Conservation (phyloP, 2,329 filamentous ascomycete genomes). For the Pochonia chlamydosporia region DNA sequence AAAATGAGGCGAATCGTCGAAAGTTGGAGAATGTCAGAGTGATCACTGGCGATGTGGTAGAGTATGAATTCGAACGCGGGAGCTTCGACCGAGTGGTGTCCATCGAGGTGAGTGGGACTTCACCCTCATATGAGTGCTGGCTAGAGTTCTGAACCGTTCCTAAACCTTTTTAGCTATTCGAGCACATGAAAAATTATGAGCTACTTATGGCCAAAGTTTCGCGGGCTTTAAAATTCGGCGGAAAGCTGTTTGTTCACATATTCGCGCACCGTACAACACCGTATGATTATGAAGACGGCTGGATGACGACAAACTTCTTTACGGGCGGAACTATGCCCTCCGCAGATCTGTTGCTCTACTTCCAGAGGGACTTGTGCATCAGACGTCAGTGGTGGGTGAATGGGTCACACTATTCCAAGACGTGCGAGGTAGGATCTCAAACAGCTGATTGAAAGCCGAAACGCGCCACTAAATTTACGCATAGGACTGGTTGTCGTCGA, state of each 20-base stretch:
- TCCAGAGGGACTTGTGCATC: constrained; percentile 56
- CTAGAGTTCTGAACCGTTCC: not conserved
- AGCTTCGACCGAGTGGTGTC: constrained; percentile 61
- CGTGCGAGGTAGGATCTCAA: constrained; percentile 52
- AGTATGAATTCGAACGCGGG: constrained; percentile 55
- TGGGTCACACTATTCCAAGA: constrained; percentile 62
- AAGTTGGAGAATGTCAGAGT: constrained; percentile 55
- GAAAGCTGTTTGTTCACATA: constrained; percentile 65
- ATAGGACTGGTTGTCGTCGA: constrained; percentile 56
- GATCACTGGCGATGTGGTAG: constrained; percentile 61
- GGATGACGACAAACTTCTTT: constrained; percentile 72
- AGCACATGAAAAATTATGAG: constrained; percentile 74
- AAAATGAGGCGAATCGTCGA: constrained; percentile 48
- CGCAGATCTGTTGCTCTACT: constrained; percentile 60
- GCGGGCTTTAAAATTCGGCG: constrained; percentile 52
- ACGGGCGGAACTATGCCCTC: constrained; percentile 68
- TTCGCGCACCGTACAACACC: constrained; percentile 60
- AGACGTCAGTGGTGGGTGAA: constrained; percentile 66
- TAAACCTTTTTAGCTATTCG: constrained; percentile 49
- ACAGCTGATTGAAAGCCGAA: not conserved
- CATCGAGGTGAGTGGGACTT: constrained; percentile 41
- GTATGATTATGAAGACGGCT: constrained; percentile 66
- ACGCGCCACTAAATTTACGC: not conserved
- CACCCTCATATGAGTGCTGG: not conserved
- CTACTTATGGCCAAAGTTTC: constrained; percentile 58